Evolutionary conservation across 345 rosid genomes (phyloP).

Genomic region (Alliaria petiolata): DNA sequence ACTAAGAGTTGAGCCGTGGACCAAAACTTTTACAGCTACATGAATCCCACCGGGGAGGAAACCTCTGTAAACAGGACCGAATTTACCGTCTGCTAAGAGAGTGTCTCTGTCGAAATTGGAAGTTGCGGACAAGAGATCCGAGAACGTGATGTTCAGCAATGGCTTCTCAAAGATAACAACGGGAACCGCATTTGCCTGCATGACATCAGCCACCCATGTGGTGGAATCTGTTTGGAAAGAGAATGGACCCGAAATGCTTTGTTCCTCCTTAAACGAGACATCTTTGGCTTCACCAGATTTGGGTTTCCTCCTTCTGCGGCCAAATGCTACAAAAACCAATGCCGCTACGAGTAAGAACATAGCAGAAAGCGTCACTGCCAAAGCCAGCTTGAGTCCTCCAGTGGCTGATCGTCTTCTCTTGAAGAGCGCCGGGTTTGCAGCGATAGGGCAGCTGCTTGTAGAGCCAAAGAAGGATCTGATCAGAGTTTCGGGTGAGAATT

Average conservation of each 20-base stretch:
- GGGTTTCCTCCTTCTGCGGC: slow-evolving; percentile 55
- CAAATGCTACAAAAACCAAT: slow-evolving; percentile 63
- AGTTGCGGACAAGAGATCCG: slow-evolving; percentile 83
- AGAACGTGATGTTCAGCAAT: slow-evolving; percentile 74
- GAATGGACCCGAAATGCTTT: slow-evolving; percentile 73
- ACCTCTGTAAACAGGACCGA: slow-evolving; percentile 92
- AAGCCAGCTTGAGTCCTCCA: slow-evolving; percentile 56
- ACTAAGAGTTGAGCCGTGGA: slow-evolving; percentile 78
- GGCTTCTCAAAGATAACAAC: slow-evolving; percentile 93
- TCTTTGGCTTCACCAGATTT: slow-evolving; percentile 54
- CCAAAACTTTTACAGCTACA: slow-evolving; percentile 91
- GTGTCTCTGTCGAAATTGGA: slow-evolving; percentile 83
- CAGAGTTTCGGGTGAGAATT: slow-evolving; percentile 44
- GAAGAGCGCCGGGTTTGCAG: slow-evolving; percentile 65
- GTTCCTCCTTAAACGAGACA: slow-evolving; percentile 66
- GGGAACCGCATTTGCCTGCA: slow-evolving; percentile 68
- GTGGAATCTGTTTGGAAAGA: slow-evolving; percentile 91
- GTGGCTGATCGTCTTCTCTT: slow-evolving; percentile 41
- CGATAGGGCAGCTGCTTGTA: slow-evolving; percentile 75
- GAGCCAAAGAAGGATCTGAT: slow-evolving; percentile 58
- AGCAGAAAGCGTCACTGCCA: slow-evolving; percentile 62
- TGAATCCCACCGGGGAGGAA: slow-evolving; percentile 91
- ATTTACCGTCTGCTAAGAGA: slow-evolving; percentile 86
- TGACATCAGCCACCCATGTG: slow-evolving; percentile 93
- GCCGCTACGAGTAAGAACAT: slow-evolving; percentile 61